Evolutionary conservation across 768 basidiomycete genomes (phyloP), one percentile per base, ranked within the genome.

Genomic region (Suillus spraguei): DNA sequence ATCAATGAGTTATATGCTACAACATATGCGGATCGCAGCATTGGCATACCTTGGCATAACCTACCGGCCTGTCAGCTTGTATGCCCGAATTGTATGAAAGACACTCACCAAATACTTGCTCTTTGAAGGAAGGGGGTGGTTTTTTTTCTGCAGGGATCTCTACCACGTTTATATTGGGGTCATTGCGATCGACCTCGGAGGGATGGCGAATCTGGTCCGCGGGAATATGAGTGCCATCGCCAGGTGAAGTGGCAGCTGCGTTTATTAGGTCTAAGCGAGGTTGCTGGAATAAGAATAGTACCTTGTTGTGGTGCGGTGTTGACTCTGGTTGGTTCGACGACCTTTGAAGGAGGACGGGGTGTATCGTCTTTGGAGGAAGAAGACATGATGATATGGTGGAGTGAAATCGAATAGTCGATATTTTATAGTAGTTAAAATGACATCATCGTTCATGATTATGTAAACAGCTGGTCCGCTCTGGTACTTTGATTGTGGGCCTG

Each of bases 21-120:
- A 60, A 47, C 28, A 20, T 35, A 10, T 39, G n/a, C 55, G 32
- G 62, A 47, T 35, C 59, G 7, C 38, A 38, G 22, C 42, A 38
- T 39, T 2, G 28, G 28, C 66, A 64, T 59, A 76, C 74, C 72
- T 53, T 70, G 9, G 69, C 71, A 62, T 76, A 77, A 53, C 76
- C 74, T 76, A 44, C 3, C n/a, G n/a, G n/a, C 13, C 6, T 6
- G 42, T 38, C 47, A 61, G 35, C 50, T 17, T 22, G 9, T 9
- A 28, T 14, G 24, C 9, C 20, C 1, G 53, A 52, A 16, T 22
- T n/a, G 17, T 10, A 52, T 38, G 24, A 50, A 16, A 33, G 6
- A 61, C 47, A 66, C 79, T 32, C 64, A 85, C 86, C 87, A 53
- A 86, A 81, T 9, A 87, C 83, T 63, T 78, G 80, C 53, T 88